Evolutionary conservation across 202 grass and related monocot genomes (phyloP).

Genomic region (Alloteropsis angusta): DNA sequence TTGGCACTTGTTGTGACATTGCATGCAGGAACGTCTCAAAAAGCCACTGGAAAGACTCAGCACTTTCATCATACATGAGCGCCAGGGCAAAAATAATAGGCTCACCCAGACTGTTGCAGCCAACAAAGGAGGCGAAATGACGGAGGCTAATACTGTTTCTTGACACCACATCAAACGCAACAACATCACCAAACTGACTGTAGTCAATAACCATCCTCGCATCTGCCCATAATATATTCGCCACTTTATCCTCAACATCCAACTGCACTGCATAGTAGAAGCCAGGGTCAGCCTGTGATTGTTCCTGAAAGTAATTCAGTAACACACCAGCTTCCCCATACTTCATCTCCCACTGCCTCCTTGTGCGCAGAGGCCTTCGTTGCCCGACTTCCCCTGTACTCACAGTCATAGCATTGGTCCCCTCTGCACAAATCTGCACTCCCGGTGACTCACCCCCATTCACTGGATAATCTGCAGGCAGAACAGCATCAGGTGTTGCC

Average conservation of each 20-base stretch:
- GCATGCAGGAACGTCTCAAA: constrained; percentile 57
- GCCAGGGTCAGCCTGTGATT: constrained; percentile 35
- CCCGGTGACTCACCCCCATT: background rate
- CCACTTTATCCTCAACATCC: constrained; percentile 50
- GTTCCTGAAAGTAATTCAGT: constrained; percentile 47
- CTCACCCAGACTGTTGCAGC: constrained; percentile 53
- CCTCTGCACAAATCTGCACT: background rate
- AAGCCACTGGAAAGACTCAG: constrained; percentile 58
- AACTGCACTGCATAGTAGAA: constrained; percentile 60
- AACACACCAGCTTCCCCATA: constrained; percentile 42
- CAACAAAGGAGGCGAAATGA: constrained; percentile 57
- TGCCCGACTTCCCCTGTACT: background rate
- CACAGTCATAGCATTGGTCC: background rate
- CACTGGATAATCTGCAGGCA: background rate
- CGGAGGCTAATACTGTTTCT: constrained; percentile 35
- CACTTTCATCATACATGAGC: constrained; percentile 45
- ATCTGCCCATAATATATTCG: constrained; percentile 65
- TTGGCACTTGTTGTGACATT: constrained; percentile 47
- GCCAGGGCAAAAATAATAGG: constrained; percentile 45
- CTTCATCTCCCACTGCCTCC: constrained; percentile 40
- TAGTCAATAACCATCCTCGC: constrained; percentile 52
- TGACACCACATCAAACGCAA: constrained; percentile 48
- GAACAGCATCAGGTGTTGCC: background rate
- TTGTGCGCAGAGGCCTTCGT: constrained; percentile 25
- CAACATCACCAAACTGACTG: constrained; percentile 45